Conservation (phyloP, 768 basidiomycete genomes). For the Amanita molliuscula region DNA sequence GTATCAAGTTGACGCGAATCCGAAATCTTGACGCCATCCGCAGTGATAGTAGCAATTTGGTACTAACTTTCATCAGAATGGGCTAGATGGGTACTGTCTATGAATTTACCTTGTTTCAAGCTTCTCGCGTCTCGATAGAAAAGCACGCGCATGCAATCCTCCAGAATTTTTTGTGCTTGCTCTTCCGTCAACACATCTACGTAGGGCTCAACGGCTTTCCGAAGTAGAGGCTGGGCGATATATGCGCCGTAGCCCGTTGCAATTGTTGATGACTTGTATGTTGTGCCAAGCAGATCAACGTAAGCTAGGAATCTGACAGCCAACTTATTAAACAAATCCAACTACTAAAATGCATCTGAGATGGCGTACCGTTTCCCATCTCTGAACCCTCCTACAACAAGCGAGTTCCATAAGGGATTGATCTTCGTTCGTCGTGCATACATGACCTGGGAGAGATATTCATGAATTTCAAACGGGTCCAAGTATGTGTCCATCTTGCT, state of each 20-base stretch:
- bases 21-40: constrained; percentile 65
- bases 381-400: constrained; percentile 88
- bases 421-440: constrained; percentile 82
- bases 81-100: not conserved
- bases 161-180: constrained; percentile 68
- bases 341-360: not conserved
- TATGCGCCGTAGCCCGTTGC: constrained; percentile 93
- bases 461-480: constrained; percentile 88
- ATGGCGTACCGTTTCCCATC: constrained; percentile 63
- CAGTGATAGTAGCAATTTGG: constrained; percentile 89
- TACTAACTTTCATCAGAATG: constrained; percentile 41
- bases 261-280: constrained; percentile 85
- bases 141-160: constrained; percentile 84
- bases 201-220: constrained; percentile 80
- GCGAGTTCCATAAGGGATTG: constrained; percentile 91
- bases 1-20: constrained; percentile 71
- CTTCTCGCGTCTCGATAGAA: constrained; percentile 96
- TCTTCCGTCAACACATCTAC: constrained; percentile 69
- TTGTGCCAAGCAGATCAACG: constrained; percentile 94
- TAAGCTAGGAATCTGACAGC: constrained; percentile 74
- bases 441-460: constrained; percentile 85
- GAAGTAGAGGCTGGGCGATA: constrained; percentile 87
- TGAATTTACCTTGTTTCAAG: constrained; percentile 75
- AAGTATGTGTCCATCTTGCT: constrained; percentile 75
- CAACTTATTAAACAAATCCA: not conserved